Evolutionary conservation across 2,329 filamentous ascomycete genomes (phyloP).

Genomic region (Atkinsonella texensis): DNA sequence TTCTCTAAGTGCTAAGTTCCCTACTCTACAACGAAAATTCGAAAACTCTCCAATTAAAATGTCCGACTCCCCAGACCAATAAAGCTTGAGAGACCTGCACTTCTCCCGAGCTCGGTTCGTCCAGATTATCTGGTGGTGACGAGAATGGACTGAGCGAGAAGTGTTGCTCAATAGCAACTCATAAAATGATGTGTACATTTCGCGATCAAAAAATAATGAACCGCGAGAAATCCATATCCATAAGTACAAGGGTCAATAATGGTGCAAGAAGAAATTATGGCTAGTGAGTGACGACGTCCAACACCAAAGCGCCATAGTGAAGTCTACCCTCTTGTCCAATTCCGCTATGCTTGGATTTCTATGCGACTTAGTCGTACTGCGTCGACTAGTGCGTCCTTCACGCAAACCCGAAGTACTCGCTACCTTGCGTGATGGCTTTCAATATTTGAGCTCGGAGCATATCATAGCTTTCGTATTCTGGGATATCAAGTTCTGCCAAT

Average conservation of each 20-base stretch:
- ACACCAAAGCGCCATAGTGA: conserved; percentile 5
- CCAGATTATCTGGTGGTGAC: not conserved
- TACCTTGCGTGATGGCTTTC: conserved; percentile 94
- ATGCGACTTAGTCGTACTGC: not conserved
- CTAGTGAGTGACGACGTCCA: not conserved
- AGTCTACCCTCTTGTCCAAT: conserved; percentile 1
- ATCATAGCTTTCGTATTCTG: conserved; percentile 96
- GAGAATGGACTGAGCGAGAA: not conserved
- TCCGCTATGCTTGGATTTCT: not conserved
- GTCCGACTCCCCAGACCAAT: not conserved
- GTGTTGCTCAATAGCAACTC: not conserved
- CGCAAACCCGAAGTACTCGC: conserved; percentile 95
- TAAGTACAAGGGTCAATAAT: not conserved
- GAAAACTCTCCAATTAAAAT: not conserved
- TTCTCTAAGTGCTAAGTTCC: not conserved
- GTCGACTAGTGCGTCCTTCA: conserved; percentile 31
- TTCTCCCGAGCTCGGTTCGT: conserved; percentile 13
- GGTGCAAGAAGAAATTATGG: not conserved
- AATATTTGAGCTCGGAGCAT: conserved; percentile 74
- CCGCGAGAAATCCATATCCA: not conserved
- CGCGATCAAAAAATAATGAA: not conserved
- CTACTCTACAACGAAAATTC: conserved; percentile 1
- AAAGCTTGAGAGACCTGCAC: conserved; percentile 20
- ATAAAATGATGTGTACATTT: not conserved
- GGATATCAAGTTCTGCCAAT: conserved; percentile 80